Evolutionary conservation across 176 grass and related monocot species (phyloP).

Genomic region (Stipa capillata): DNA sequence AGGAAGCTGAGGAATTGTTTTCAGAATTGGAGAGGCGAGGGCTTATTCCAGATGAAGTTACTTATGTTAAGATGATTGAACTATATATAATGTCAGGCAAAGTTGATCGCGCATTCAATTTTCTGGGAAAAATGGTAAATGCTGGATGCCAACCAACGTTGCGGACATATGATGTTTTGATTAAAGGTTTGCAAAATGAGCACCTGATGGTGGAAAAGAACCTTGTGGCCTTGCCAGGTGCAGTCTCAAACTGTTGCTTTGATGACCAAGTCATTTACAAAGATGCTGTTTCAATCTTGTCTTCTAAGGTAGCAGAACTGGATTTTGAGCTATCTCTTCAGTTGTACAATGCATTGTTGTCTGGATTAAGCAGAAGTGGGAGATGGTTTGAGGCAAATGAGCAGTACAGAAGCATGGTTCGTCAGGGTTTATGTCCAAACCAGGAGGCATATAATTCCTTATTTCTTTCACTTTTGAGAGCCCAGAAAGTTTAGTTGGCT

Average conservation of each 20-base stretch:
- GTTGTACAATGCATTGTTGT: slow-evolving; percentile 23
- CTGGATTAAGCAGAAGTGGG: slow-evolving; percentile 48
- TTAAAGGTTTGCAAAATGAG: slow-evolving; percentile 52
- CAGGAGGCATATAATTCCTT: slow-evolving; percentile 44
- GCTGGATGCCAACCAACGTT: slow-evolving; percentile 43
- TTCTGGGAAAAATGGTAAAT: slow-evolving; percentile 40
- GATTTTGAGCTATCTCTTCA: slow-evolving; percentile 33
- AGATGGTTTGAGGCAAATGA: slow-evolving; percentile 57
- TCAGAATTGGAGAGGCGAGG: slow-evolving; percentile 32
- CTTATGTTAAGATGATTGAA: slow-evolving; percentile 52
- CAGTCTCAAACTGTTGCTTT: slow-evolving; percentile 13
- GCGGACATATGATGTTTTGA: slow-evolving; percentile 41
- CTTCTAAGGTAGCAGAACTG: slow-evolving; percentile 37
- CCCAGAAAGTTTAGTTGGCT: slow-evolving; percentile 43
- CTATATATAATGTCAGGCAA: slow-evolving; percentile 46
- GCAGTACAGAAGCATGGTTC: slow-evolving; percentile 34
- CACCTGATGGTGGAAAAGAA: slow-evolving; percentile 33
- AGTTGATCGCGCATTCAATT: slow-evolving; percentile 35
- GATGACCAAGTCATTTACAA: slow-evolving; percentile 21
- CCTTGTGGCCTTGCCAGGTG: slow-evolving; percentile 35
- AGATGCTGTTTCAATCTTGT: slow-evolving; percentile 31
- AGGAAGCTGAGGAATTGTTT: slow-evolving; percentile 53
- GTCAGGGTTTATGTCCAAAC: slow-evolving; percentile 37
- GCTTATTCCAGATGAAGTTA: slow-evolving; percentile 43
- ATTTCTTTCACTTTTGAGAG: slow-evolving; percentile 25